phyloP scores from a whole-genome alignment of 768 basidiomycete genomes.

The Psilocybe subaeruginosa region DNA sequence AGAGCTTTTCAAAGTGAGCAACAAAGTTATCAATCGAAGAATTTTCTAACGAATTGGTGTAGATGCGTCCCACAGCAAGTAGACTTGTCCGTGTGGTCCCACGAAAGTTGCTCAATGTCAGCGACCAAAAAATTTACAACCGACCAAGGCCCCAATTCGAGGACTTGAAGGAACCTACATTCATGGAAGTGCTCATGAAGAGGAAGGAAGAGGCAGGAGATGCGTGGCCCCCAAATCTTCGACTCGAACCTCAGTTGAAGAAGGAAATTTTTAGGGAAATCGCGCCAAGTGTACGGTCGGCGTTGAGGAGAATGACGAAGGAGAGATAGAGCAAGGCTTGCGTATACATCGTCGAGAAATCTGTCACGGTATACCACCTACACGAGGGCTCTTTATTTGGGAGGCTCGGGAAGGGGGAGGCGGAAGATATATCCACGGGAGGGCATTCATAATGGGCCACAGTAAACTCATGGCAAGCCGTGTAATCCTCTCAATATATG shows the following conservation, averaged over 20 bases:
- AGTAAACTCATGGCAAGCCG: neutral
- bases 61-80: slow-evolving; percentile 39
- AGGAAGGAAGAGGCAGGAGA: slow-evolving; percentile 36
- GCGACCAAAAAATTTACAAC: slow-evolving; percentile 32
- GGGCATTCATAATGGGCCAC: neutral
- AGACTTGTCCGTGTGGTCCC: slow-evolving; percentile 41
- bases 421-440: neutral
- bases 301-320: slow-evolving; percentile 44
- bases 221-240: slow-evolving; percentile 47
- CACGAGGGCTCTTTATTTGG: neutral
- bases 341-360: neutral
- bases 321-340: slow-evolving; percentile 32
- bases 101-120: slow-evolving; percentile 32
- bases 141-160: slow-evolving; percentile 35
- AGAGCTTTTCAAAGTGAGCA: neutral
- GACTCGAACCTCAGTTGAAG: slow-evolving; percentile 47
- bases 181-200: slow-evolving; percentile 39
- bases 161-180: slow-evolving; percentile 34
- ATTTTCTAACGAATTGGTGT: neutral
- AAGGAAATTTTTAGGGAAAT: slow-evolving; percentile 41
- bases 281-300: slow-evolving; percentile 37
- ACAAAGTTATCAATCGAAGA: neutral
- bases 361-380: neutral
- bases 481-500: neutral
- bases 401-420: neutral